Evolutionary conservation across 2,329 filamentous ascomycete species (phyloP).

Genomic region (Ascosphaera pollenicola): DNA sequence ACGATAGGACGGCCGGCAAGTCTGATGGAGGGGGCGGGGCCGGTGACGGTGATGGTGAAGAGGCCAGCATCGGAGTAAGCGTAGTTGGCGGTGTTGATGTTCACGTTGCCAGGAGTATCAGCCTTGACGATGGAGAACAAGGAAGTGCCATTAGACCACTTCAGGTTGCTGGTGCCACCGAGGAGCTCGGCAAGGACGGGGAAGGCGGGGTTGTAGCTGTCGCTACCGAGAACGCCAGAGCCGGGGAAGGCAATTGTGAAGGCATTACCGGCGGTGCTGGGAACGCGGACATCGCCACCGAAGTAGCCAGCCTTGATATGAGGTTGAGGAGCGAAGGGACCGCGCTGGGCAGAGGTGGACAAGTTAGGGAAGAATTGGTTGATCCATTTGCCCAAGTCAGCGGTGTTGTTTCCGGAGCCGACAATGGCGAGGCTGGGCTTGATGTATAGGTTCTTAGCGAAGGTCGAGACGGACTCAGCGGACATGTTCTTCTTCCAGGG

Average conservation of each 20-base stretch:
- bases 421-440: conserved; percentile 85
- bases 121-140: conserved; percentile 62
- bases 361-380: conserved; percentile 71
- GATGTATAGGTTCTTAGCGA: conserved; percentile 56
- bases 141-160: conserved; percentile 89
- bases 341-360: conserved; percentile 27
- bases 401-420: conserved; percentile 62
- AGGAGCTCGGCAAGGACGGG: conserved; percentile 73
- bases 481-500: conserved; percentile 63
- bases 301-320: conserved; percentile 44
- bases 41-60: conserved; percentile 59
- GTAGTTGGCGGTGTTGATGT: conserved; percentile 51
- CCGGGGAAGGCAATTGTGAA: conserved; percentile 85
- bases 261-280: conserved; percentile 55
- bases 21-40: conserved; percentile 45
- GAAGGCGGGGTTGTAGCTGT: conserved; percentile 71
- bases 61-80: conserved; percentile 91
- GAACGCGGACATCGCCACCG: conserved; percentile 81
- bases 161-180: conserved; percentile 75
- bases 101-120: conserved; percentile 37
- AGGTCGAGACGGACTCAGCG: conserved; percentile 51
- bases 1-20: conserved; percentile 55
- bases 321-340: conserved; percentile 23
- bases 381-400: conserved; percentile 69
- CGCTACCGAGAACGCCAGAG: conserved; percentile 49